A percentile compares a stretch with the other conserved stretches of the same genome.
These are phyloP conservation scores for Leccinum rimulosum DNA, from an alignment of 768 basidiomycete genomes.

Conservation along the genomic window DNA sequence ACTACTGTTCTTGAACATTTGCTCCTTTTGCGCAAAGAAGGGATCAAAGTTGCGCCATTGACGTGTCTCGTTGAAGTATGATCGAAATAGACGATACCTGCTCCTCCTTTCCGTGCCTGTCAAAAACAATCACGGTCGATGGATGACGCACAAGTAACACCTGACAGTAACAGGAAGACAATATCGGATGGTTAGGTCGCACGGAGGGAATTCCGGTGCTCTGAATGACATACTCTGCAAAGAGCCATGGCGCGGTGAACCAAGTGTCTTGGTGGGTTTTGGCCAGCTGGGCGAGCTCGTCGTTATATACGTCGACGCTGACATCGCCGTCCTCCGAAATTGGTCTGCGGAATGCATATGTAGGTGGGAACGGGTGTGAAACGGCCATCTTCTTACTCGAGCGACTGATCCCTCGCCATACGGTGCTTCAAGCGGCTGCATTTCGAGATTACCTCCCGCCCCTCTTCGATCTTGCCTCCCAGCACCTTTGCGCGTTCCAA, in stretches of 20 bases:
- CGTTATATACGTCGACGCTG: conserved; percentile 73
- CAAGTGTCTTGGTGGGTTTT: conserved; percentile 61
- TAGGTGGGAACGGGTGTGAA: not conserved
- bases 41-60: conserved; percentile 82
- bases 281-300: conserved; percentile 55
- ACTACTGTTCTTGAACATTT: conserved; percentile 77
- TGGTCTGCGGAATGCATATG: conserved; percentile 40
- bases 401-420: conserved; percentile 72
- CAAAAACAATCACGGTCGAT: not conserved
- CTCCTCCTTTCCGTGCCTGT: not conserved
- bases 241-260: conserved; percentile 96
- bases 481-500: conserved; percentile 25
- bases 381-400: conserved; percentile 52
- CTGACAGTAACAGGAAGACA: conserved; percentile 32
- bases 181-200: not conserved
- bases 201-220: not conserved
- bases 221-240: conserved; percentile 68
- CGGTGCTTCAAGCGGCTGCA: conserved; percentile 82
- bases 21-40: conserved; percentile 75
- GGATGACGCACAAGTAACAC: conserved; percentile 63
- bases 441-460: conserved; percentile 70
- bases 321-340: conserved; percentile 76
- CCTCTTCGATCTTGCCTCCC: conserved; percentile 61
- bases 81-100: conserved; percentile 83
- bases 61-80: conserved; percentile 61